A percentile compares a stretch with the other conserved stretches of the same genome.
Conservation (phyloP, 257 asterid genomes). For the Voacanga thouarsii region DNA sequence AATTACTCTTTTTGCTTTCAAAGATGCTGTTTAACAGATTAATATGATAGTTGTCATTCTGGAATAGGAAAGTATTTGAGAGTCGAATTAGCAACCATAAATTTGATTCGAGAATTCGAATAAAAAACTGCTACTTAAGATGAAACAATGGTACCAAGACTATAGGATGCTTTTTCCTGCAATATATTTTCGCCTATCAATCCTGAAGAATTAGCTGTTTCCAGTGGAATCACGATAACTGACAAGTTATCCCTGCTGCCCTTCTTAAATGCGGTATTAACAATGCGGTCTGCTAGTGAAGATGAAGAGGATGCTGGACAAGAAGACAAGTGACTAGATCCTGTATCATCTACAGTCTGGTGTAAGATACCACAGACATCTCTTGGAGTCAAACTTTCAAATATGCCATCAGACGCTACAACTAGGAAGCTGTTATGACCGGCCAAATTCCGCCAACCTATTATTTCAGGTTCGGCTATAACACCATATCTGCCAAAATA, state of each 20-base stretch:
- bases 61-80: too few species aligned
- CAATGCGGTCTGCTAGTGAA: conserved; percentile 47
- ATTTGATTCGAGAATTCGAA: too few species aligned
- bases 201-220: neutral
- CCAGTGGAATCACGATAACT: conserved; percentile 40
- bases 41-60: too few species aligned
- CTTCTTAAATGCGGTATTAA: conserved; percentile 36
- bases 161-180: neutral
- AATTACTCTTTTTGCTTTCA: too few species aligned
- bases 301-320: conserved; percentile 22
- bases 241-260: conserved; percentile 80
- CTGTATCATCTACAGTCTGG: conserved; percentile 5
- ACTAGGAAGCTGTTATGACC: conserved; percentile 43
- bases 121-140: too few species aligned
- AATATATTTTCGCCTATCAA: neutral
- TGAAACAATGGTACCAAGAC: neutral
- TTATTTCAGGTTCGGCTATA: conserved; percentile 61
- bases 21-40: too few species aligned
- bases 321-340: conserved; percentile 11
- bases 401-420: conserved; percentile 71
- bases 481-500: conserved; percentile 51
- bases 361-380: conserved; percentile 48
- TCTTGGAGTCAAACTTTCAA: conserved; percentile 53
- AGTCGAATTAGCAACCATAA: too few species aligned
- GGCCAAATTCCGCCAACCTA: conserved; percentile 47